These are phyloP conservation scores for Alternaria arborescens DNA, from an alignment of 2,329 filamentous ascomycete genomes.

Conservation along the genomic window DNA sequence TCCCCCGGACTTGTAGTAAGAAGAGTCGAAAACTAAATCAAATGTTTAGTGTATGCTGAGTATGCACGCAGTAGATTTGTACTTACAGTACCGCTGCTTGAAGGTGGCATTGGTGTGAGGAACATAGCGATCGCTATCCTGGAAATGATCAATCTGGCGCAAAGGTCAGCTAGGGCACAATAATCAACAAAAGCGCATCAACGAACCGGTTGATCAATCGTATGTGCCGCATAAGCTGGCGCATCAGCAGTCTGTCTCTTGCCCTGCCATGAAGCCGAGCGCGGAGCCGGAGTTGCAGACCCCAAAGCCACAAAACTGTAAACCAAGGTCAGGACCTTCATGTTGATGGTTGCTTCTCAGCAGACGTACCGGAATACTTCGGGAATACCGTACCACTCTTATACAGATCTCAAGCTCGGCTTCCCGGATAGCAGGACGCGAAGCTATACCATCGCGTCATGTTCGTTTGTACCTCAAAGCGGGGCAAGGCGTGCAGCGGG, in stretches of 20 bases:
- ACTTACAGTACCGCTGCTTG: slow-evolving; percentile 59
- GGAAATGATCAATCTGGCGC: slow-evolving; percentile 58
- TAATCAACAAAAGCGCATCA: not conserved
- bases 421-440: not conserved
- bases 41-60: not conserved
- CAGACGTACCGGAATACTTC: not conserved
- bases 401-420: slow-evolving; percentile 5
- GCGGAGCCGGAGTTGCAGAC: slow-evolving; percentile 9
- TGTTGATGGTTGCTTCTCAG: slow-evolving; percentile 1
- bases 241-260: slow-evolving; percentile 23
- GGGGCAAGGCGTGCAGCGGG: slow-evolving; percentile 15
- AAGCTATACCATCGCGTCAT: slow-evolving; percentile 15
- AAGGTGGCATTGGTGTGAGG: slow-evolving; percentile 61
- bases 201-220: slow-evolving; percentile 37
- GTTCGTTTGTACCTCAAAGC: slow-evolving; percentile 6
- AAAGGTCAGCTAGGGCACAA: not conserved
- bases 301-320: slow-evolving; percentile 13
- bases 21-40: slow-evolving; percentile 55
- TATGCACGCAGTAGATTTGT: not conserved
- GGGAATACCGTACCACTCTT: not conserved
- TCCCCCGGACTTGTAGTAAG: slow-evolving; percentile 64
- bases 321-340: slow-evolving; percentile 20
- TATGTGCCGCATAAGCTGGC: slow-evolving; percentile 32
- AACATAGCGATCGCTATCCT: slow-evolving; percentile 50
- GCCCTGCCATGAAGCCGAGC: slow-evolving; percentile 4